Evolutionary conservation across 1,284 basidiomycete species (phyloP).

Genomic region (Ganoderma leucocontextum): DNA sequence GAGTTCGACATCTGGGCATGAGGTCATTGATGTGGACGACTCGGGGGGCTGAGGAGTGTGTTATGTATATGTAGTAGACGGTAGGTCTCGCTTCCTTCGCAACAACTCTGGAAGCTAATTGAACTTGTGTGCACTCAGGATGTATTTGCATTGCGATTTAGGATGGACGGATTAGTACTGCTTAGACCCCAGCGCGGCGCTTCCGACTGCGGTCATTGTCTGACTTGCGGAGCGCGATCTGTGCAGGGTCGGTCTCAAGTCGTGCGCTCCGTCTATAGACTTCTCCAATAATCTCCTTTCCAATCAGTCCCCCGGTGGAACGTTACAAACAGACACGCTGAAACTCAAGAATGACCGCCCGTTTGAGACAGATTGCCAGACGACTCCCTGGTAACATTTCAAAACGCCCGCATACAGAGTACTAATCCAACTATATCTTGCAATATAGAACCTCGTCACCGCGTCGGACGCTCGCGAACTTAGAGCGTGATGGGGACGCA

Average conservation of each 20-base stretch:
- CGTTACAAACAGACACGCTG: background rate
- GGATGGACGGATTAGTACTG: background rate
- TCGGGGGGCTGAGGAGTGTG: background rate
- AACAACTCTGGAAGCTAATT: background rate
- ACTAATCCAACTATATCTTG: background rate
- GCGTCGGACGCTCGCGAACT: background rate
- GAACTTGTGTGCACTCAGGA: background rate
- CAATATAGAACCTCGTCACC: background rate
- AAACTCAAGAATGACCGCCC: background rate
- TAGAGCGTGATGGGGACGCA: conserved; percentile 24
- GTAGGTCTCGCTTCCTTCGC: background rate
- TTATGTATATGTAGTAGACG: background rate
- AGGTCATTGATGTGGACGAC: background rate
- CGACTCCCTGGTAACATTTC: background rate
- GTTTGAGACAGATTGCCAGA: background rate
- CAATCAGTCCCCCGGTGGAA: background rate
- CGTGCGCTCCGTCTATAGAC: background rate
- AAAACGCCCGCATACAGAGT: background rate
- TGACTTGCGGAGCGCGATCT: background rate
- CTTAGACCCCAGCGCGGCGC: too few relatives aligned
- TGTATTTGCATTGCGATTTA: background rate
- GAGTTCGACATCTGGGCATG: background rate
- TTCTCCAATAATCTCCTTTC: too few relatives aligned
- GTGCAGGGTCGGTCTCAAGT: background rate
- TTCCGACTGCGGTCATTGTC: background rate